Base-by-base conservation (phyloP, 2,329 filamentous ascomycete genomes). In the Stagonosporopsis cucurbitacearum region DNA sequence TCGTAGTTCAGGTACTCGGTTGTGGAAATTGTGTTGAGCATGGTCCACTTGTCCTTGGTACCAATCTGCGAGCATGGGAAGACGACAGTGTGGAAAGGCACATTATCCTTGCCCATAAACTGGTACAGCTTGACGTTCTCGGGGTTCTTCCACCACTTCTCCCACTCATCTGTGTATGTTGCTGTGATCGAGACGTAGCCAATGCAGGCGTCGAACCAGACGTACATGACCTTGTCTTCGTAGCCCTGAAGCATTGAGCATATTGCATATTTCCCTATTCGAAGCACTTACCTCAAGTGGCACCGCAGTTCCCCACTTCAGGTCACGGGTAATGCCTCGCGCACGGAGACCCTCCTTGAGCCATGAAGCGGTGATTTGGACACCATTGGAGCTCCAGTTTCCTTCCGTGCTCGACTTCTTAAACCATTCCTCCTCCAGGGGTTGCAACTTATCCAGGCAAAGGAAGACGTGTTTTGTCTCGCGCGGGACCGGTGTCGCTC, bases 181-280 rank as follows among this genome's bases (percentile, higher is more conserved):
- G 91, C 91, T 1, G 93, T 96, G 65, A 97, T 97, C 1, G 92
- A 96, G n/a, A 92, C 88, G 74, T 97, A 97, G 19, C 93, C 93
- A 69, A 96, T 95, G 76, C 91, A 95, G 50, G 91, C 91, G 73
- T 96, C 91, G 72, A 97, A 92, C 92, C 89, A 91, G 57, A 96
- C 92, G 71, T 97, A 97, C 63, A 97, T 87, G 59, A 96, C 94
- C 80, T 91, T 91, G 61, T 88, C 82, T 61, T 88, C 85, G 67
- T 88, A 90, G 12, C 83, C 86, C 61, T 67, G 36, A 20, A 4
- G 17, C 28, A 17, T 37, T 28, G 52, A 65, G 63, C 37, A 50
- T 28, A 9, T 25, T 25, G 25, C 13, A 20, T 15, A 9, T 17
- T 26, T 25, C 8, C 9, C 13, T 19, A 32, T 2, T 6, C 3